Percentiles rank a stretch among this genome's conserved stretches.
These are phyloP conservation scores for Immersiella caudata DNA, from an alignment of 495 filamentous ascomycete genomes.

Conservation along the genomic window DNA sequence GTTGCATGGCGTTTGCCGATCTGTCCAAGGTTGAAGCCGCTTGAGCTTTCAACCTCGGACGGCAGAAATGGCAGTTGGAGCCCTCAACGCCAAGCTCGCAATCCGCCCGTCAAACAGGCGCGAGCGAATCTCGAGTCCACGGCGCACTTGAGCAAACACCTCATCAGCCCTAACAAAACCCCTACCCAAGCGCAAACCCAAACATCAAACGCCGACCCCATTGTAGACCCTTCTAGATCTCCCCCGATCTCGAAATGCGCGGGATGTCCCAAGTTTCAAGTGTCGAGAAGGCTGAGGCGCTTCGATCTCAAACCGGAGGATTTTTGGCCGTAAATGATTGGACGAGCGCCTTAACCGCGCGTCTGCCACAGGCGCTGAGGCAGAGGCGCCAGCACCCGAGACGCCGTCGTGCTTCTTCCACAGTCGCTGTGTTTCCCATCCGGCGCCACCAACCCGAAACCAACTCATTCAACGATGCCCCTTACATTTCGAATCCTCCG, in stretches of 20 bases:
- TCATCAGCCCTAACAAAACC: neutral
- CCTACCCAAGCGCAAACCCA: neutral
- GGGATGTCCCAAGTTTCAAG: constrained; percentile 1
- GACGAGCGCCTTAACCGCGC: neutral
- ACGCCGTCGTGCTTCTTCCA: neutral
- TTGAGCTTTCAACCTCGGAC: neutral
- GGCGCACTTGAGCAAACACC: neutral
- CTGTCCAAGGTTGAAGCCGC: neutral
- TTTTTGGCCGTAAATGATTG: neutral
- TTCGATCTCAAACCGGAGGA: neutral
- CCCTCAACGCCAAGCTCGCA: neutral
- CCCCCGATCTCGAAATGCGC: neutral
- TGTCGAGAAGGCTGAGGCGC: neutral
- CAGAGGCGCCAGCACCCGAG: neutral
- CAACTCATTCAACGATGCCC: neutral
- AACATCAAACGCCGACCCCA: neutral
- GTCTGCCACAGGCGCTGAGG: neutral
- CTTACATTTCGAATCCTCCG: neutral
- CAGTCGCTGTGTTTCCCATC: neutral
- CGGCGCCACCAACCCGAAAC: neutral
- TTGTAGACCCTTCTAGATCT: neutral
- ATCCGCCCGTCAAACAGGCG: too few species aligned
- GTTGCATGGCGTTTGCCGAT: neutral
- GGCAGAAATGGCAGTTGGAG: neutral
- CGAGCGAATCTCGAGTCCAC: too few species aligned